Evolutionary conservation across 1,139 yeast genomes (phyloP).

Genomic region (Pichia sp.): DNA sequence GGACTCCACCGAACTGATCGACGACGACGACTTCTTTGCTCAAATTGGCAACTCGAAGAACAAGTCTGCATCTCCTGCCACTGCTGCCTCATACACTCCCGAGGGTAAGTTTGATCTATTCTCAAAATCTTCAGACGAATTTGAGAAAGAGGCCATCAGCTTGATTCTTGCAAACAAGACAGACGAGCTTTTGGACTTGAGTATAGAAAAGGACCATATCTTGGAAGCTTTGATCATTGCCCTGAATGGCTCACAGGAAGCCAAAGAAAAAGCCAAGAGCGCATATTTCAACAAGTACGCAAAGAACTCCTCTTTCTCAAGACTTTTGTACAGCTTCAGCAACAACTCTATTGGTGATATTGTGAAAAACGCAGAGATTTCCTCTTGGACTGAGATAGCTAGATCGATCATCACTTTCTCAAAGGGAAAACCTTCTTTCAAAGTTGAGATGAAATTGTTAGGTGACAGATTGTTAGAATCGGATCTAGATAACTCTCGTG

Average conservation of each 20-base stretch:
- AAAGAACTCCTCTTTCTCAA: conserved; percentile 53
- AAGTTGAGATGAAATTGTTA: conserved; percentile 54
- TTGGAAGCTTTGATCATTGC: conserved; percentile 83
- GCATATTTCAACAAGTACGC: conserved; percentile 65
- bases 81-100: conserved; percentile 36
- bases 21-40: conserved; percentile 46
- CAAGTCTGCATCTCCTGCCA: conserved; percentile 17
- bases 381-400: conserved; percentile 82
- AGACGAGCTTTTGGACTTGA: conserved; percentile 62
- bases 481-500: conserved; percentile 41
- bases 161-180: conserved; percentile 62
- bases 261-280: conserved; percentile 64
- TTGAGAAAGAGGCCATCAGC: conserved; percentile 47
- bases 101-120: conserved; percentile 42
- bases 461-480: conserved; percentile 66
- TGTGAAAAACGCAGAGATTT: conserved; percentile 70
- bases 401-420: conserved; percentile 60
- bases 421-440: conserved; percentile 44
- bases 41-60: conserved; percentile 34
- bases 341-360: conserved; percentile 63
- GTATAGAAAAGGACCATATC: conserved; percentile 60
- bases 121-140: conserved; percentile 21
- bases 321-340: conserved; percentile 67
- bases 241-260: conserved; percentile 58
- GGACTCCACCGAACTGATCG: conserved; percentile 15